These are phyloP conservation scores for Blastobotrys robertii DNA, from an alignment of 805 yeast species.

Conservation along the genomic window DNA sequence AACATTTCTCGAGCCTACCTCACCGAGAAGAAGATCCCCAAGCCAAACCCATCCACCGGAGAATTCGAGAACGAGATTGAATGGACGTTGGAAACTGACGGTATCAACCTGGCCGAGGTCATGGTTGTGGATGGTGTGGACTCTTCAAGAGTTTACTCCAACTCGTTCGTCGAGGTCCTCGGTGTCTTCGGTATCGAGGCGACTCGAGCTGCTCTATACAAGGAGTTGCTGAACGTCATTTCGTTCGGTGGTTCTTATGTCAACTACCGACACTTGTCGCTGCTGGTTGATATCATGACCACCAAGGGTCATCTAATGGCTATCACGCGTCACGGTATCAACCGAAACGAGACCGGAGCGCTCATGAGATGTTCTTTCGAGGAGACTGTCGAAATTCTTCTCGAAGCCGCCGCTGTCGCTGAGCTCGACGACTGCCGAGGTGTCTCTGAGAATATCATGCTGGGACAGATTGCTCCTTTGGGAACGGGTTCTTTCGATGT, in stretches of 20 bases:
- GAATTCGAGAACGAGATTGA: conserved; percentile 84
- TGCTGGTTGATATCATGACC: conserved; percentile 96
- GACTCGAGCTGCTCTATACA: conserved; percentile 86
- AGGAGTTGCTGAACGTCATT: conserved; percentile 92
- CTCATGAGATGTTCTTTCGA: conserved; percentile 99
- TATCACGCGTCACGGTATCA: conserved; percentile 98
- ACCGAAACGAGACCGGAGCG: conserved; percentile 98
- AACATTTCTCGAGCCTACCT: conserved; percentile 80
- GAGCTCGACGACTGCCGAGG: conserved; percentile 98
- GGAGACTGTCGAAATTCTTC: conserved; percentile 94
- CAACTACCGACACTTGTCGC: conserved; percentile 96
- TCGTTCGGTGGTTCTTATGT: conserved; percentile 99
- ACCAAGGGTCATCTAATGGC: conserved; percentile 98
- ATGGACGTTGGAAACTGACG: conserved; percentile 99
- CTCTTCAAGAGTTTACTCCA: conserved; percentile 80
- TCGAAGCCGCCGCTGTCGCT: conserved; percentile 97
- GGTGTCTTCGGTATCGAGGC: conserved; percentile 98
- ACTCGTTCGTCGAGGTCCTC: conserved; percentile 91
- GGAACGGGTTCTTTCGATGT: conserved; percentile 99
- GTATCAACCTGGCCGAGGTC: conserved; percentile 90
- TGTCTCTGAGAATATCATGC: conserved; percentile 93
- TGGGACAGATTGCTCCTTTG: conserved; percentile 97
- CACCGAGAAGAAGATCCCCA: conserved; percentile 32
- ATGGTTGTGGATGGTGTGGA: conserved; percentile 95
- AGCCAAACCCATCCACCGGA: conserved; percentile 61